phyloP scores from a whole-genome alignment of 306 rosid genomes.

The Myrica gale region DNA sequence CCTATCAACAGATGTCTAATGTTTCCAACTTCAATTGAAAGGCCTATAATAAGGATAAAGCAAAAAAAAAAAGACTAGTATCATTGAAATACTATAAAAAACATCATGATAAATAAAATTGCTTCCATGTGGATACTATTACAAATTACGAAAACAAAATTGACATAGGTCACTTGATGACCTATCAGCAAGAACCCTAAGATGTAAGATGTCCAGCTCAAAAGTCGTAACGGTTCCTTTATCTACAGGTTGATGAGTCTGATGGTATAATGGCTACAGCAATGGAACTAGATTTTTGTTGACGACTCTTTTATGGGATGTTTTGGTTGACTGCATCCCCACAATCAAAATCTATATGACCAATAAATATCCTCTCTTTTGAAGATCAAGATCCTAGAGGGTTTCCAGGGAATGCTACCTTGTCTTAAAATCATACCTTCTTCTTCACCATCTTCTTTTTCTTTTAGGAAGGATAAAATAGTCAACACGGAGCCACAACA shows the following conservation, averaged over 20 bases:
- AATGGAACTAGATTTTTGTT: neutral
- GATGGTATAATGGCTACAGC: neutral
- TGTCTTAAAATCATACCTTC: too few relatives aligned
- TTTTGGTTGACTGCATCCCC: neutral
- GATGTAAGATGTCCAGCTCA: neutral
- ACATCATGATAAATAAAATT: neutral
- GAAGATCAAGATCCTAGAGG: too few relatives aligned
- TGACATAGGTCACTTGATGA: constrained; percentile 2
- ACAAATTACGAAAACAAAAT: constrained; percentile 9
- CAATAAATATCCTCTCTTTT: too few relatives aligned
- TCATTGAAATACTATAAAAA: constrained; percentile 3
- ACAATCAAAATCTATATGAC: too few relatives aligned
- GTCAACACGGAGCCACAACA: too few relatives aligned
- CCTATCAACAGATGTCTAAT: neutral
- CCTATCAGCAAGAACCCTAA: constrained; percentile 16
- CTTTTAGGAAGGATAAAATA: too few relatives aligned
- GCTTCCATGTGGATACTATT: neutral
- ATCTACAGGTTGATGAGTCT: too few relatives aligned
- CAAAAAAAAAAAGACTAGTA: neutral
- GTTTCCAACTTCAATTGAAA: neutral
- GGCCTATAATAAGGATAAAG: neutral
- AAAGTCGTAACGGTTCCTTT: neutral
- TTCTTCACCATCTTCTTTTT: too few relatives aligned
- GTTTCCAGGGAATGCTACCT: too few relatives aligned
- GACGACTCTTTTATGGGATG: neutral